A percentile compares a stretch with the other conserved stretches of the same genome.
Evolutionary conservation across 108 stramenopile genomes (phyloP).

Genomic region (Conticribra weissflogii): DNA sequence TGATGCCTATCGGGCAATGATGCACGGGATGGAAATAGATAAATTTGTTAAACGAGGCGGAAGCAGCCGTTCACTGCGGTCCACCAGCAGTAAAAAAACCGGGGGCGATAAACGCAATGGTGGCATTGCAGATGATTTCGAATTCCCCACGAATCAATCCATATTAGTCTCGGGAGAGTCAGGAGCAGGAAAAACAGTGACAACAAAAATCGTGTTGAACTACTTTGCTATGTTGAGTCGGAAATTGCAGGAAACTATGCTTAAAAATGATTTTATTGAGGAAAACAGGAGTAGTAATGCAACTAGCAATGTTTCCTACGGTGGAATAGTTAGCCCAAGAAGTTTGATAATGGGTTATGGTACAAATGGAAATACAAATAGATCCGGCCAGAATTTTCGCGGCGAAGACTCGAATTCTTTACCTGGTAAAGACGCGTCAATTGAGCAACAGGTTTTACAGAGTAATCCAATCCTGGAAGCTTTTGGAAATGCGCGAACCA

Average conservation of each 20-base stretch:
- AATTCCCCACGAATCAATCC: slow-evolving; percentile 54
- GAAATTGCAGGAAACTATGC: slow-evolving; percentile 43
- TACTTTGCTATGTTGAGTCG: slow-evolving; percentile 81
- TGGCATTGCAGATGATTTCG: slow-evolving; percentile 1
- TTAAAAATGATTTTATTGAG: no score
- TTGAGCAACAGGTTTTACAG: slow-evolving; percentile 84
- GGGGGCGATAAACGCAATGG: not conserved
- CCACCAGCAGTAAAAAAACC: slow-evolving; percentile 19
- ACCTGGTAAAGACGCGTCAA: slow-evolving; percentile 55
- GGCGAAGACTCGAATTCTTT: slow-evolving; percentile 2
- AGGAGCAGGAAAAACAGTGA: slow-evolving; percentile 90
- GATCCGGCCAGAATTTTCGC: not conserved
- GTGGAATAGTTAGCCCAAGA: slow-evolving; percentile 9
- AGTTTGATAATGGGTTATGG: not conserved
- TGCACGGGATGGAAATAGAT: slow-evolving; percentile 54
- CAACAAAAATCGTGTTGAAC: slow-evolving; percentile 88
- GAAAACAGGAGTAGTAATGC: slow-evolving; percentile 7
- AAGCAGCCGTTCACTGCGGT: slow-evolving; percentile 7
- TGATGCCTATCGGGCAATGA: slow-evolving; percentile 89
- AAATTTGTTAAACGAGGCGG: slow-evolving; percentile 36
- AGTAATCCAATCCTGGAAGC: slow-evolving; percentile 92
- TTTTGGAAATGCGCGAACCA: slow-evolving; percentile 91
- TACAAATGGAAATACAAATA: not conserved
- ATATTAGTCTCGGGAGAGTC: slow-evolving; percentile 86
- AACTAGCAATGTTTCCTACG: not conserved